Base-by-base conservation (phyloP, 139 green algal species). In the Ettlia oleoabundans region DNA sequence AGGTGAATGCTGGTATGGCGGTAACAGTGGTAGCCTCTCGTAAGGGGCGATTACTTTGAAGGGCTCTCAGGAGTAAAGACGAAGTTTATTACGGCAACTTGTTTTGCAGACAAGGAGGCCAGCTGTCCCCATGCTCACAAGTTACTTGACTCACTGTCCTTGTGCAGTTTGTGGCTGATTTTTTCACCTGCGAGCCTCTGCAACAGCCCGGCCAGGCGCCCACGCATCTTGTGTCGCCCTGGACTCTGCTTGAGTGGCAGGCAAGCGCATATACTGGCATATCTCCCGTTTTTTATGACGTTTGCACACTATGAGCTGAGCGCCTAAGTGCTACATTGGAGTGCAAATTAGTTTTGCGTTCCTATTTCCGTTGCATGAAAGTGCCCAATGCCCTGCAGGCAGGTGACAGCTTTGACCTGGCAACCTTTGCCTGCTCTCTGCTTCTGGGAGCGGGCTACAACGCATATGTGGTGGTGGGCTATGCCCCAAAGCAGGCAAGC, bases 361-460 rank as follows among this genome's bases (percentile, higher is more conserved):
- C n/a, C n/a, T n/a, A n/a, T n/a, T n/a, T n/a, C n/a, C n/a, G n/a
- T n/a, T n/a, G n/a, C n/a, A n/a, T n/a, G n/a, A 41, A 22, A 7
- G 6, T 71, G 32, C 64, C 66, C 4, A 35, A 26, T 74, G 6
- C 66, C 10, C 19, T 55, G 68, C 91, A 94, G 84, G 88, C 90
- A 7, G 94, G 90, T n/a, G 94, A 97, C 80, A 85, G 67, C 21
- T 98, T 98, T 84, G 95, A 98, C 88, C 85, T 97, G 68, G 84
- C 91, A 2, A 84, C 85, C 13, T 77, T 95, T 77, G 88, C 96
- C 70, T 86, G 82, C 63, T 95, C 88, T 1, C 80, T 97, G 78
- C 88, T 97, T 42, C 70, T 95, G 58, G 91, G 91, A 0, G 88
- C 82, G 24, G 94, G 95, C 9, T 97, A 93, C 85, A 91, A 96